These are phyloP conservation scores for Asterochloris sp. DNA, from an alignment of 139 green algal species.

Conservation along the genomic window DNA sequence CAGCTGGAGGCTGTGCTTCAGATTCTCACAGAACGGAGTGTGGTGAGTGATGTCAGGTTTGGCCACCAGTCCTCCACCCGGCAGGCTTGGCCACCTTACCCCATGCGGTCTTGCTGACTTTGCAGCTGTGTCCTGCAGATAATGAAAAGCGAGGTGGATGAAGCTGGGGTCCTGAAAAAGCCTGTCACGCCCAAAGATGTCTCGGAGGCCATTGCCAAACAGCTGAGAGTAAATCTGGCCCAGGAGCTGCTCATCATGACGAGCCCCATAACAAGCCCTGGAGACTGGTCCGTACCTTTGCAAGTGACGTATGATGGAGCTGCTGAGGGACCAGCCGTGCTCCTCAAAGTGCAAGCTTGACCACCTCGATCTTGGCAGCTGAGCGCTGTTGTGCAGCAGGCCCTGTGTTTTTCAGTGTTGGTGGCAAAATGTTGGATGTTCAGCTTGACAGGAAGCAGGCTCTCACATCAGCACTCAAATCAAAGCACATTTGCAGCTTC, in stretches of 20 bases:
- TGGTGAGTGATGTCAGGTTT: background rate
- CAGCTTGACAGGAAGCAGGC: background rate
- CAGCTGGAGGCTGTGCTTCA: background rate
- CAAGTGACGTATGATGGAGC: background rate
- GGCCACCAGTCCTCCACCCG: background rate
- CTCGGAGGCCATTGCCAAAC: background rate
- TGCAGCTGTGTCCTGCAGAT: background rate
- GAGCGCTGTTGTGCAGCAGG: background rate
- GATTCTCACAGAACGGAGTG: background rate
- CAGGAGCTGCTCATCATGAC: constrained; percentile 1
- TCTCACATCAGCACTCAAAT: background rate
- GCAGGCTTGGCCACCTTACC: background rate
- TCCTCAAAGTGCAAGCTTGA: background rate
- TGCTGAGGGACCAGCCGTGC: background rate
- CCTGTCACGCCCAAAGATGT: background rate
- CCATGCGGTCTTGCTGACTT: background rate
- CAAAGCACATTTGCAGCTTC: no score
- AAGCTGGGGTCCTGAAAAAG: background rate
- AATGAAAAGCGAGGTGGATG: background rate
- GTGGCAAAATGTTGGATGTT: background rate
- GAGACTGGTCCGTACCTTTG: background rate
- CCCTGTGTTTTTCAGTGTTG: background rate
- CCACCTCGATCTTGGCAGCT: background rate
- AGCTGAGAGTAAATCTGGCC: constrained; percentile 4
- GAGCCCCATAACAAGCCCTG: background rate